Percentiles rank a stretch among this genome's conserved stretches.
Evolutionary conservation across 148 eudicot species (phyloP).

Genomic region (Rheum nobile): DNA sequence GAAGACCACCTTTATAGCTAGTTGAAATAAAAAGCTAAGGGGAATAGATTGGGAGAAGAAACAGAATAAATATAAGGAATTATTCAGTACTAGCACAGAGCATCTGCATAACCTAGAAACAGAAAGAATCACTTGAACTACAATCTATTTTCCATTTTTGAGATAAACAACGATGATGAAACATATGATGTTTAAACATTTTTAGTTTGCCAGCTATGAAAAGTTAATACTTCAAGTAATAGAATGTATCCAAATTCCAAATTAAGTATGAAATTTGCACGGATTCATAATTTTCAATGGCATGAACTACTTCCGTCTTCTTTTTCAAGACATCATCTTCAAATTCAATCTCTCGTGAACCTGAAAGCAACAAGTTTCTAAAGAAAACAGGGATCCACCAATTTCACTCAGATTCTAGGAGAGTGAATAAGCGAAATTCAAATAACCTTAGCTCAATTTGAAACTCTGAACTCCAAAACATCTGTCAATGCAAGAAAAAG

Average conservation of each 20-base stretch:
- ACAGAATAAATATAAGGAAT: neutral
- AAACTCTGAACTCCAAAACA: neutral
- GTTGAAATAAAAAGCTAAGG: neutral
- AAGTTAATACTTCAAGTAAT: neutral
- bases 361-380: neutral
- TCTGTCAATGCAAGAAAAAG: neutral
- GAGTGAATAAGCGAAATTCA: neutral
- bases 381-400: neutral
- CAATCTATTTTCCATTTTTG: neutral
- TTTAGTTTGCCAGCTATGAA: neutral
- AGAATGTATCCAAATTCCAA: neutral
- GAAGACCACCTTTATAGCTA: conserved; percentile 16
- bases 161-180: neutral
- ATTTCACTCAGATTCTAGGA: neutral
- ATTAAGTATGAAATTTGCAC: neutral
- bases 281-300: neutral
- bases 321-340: neutral
- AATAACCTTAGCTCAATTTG: neutral
- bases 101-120: neutral
- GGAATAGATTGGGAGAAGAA: neutral
- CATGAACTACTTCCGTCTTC: neutral
- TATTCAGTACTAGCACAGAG: neutral
- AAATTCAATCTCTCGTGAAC: neutral
- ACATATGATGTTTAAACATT: neutral
- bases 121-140: neutral